These are phyloP conservation scores for Basipetospora sp. DNA, from an alignment of 2,329 filamentous ascomycete genomes.

Conservation along the genomic window DNA sequence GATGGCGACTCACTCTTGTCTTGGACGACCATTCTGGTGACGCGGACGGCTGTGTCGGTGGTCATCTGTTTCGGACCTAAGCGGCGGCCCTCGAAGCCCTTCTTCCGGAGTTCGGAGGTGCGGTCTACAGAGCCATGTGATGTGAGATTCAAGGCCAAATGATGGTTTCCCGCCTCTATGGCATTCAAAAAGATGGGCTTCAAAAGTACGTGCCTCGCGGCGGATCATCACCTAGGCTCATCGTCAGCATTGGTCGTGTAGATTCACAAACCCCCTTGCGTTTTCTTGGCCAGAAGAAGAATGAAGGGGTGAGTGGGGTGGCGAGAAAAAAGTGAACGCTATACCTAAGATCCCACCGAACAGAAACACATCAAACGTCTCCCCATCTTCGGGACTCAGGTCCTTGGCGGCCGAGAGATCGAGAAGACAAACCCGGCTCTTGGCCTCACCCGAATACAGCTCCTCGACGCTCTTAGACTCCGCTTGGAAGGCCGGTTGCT, in stretches of 20 bases:
- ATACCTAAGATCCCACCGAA: constrained; percentile 91
- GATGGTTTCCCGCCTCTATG: no score
- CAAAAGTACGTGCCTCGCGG: constrained; percentile 54
- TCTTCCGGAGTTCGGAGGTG: constrained; percentile 86
- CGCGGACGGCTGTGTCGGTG: constrained; percentile 88
- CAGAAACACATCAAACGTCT: constrained; percentile 74
- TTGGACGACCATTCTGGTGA: constrained; percentile 78
- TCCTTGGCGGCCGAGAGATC: constrained; percentile 76
- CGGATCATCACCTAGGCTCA: constrained; percentile 64
- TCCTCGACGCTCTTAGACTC: constrained; percentile 70
- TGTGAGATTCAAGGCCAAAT: no score
- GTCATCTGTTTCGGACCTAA: constrained; percentile 95
- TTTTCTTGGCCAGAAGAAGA: no score
- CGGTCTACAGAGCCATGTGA: constrained; percentile 60
- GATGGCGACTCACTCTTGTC: constrained; percentile 49
- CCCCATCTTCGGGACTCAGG: constrained; percentile 66
- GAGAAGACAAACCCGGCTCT: constrained; percentile 69
- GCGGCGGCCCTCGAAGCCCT: constrained; percentile 76
- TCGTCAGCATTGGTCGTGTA: background rate
- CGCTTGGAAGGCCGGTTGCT: constrained; percentile 49
- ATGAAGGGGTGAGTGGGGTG: no score
- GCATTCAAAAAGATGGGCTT: no score
- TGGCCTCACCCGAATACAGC: constrained; percentile 50
- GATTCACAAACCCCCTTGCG: no score
- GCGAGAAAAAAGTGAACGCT: constrained; percentile 12